phyloP scores from a whole-genome alignment of 768 basidiomycete species.

The Mycena vitilis region DNA sequence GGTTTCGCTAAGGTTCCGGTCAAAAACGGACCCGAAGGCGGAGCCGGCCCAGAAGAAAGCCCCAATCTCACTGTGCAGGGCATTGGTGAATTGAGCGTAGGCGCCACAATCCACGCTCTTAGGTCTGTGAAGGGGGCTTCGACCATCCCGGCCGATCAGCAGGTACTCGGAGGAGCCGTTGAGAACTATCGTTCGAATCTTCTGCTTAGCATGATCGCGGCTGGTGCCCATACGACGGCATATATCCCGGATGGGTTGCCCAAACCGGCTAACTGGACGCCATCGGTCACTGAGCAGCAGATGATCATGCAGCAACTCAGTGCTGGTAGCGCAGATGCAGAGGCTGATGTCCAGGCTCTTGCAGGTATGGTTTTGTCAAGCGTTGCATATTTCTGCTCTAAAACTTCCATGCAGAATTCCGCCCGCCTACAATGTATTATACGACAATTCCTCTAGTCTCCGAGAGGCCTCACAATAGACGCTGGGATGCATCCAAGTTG shows the following conservation, averaged over 20 bases:
- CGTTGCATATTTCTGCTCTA: slow-evolving; percentile 11
- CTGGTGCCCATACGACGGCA: slow-evolving; percentile 72
- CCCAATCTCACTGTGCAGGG: slow-evolving; percentile 79
- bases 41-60: slow-evolving; percentile 69
- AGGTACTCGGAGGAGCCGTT: slow-evolving; percentile 89
- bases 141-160: slow-evolving; percentile 92
- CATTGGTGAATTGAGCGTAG: slow-evolving; percentile 86
- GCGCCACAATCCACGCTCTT: slow-evolving; percentile 88
- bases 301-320: slow-evolving; percentile 96
- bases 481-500: slow-evolving; percentile 94
- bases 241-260: slow-evolving; percentile 65
- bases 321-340: slow-evolving; percentile 79
- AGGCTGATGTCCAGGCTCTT: slow-evolving; percentile 86
- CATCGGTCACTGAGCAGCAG: slow-evolving; percentile 92
- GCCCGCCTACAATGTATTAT: slow-evolving; percentile 95
- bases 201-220: slow-evolving; percentile 87
- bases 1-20: slow-evolving; percentile 97
- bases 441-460: slow-evolving; percentile 93
- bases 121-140: slow-evolving; percentile 92
- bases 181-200: slow-evolving; percentile 97
- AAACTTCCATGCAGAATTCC: slow-evolving; percentile 72
- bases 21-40: slow-evolving; percentile 81
- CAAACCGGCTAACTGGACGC: slow-evolving; percentile 75
- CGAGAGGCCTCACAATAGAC: slow-evolving; percentile 85
- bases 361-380: slow-evolving; percentile 69